phyloP scores from a whole-genome alignment of 345 rosid species.

The Murraya koenigii region DNA sequence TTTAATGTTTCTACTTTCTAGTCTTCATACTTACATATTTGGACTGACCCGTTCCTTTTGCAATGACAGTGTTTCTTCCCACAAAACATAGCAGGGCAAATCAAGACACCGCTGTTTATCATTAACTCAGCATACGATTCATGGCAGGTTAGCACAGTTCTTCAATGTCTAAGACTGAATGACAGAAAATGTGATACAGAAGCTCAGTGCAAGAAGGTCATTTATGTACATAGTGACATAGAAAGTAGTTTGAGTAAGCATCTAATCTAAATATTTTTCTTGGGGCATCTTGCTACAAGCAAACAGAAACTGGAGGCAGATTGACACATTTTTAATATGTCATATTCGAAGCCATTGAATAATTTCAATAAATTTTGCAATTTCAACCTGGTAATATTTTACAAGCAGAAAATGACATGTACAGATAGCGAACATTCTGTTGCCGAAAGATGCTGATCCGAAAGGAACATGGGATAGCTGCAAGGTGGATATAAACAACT shows the following conservation, averaged over 20 bases:
- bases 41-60: slow-evolving; percentile 7
- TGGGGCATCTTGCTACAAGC: no score
- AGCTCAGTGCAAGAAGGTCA: background rate
- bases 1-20: background rate
- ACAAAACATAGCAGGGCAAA: slow-evolving; percentile 50
- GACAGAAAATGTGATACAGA: background rate
- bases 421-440: slow-evolving; percentile 79
- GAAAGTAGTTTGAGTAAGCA: background rate
- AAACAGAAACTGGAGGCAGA: no score
- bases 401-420: background rate
- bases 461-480: slow-evolving; percentile 76
- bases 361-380: no score
- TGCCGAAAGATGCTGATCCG: slow-evolving; percentile 78
- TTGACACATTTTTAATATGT: no score
- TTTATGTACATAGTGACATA: background rate
- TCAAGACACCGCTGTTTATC: slow-evolving; percentile 76
- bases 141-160: slow-evolving; percentile 74
- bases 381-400: no score
- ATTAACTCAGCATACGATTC: slow-evolving; percentile 89
- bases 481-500: slow-evolving; percentile 60
- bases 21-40: slow-evolving; percentile 1
- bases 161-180: background rate
- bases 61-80: slow-evolving; percentile 91
- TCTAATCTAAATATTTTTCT: no score
- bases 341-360: no score